Percentiles rank a stretch among this genome's conserved stretches.
Evolutionary conservation across 768 basidiomycete genomes (phyloP).

Genomic region (Terana coerulea): DNA sequence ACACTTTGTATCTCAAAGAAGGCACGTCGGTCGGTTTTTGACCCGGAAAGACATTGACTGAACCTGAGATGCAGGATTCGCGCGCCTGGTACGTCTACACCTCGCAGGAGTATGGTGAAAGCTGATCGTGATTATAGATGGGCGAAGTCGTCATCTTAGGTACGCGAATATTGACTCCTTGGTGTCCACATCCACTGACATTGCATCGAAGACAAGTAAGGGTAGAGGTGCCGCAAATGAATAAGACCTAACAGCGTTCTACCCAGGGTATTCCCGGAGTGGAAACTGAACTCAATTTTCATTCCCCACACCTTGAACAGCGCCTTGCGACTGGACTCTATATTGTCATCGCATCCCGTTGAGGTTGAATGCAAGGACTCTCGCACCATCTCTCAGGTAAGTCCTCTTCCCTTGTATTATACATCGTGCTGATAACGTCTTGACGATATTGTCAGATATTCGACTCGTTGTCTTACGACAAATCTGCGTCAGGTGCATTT

Average conservation of each 20-base stretch:
- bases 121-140: constrained; percentile 50
- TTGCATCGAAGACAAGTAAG: constrained; percentile 56
- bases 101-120: no score
- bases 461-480: constrained; percentile 83
- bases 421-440: neutral
- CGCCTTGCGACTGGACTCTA: constrained; percentile 82
- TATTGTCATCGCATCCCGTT: constrained; percentile 87
- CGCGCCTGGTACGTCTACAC: no score
- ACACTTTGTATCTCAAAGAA: constrained; percentile 79
- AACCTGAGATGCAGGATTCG: no score
- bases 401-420: neutral
- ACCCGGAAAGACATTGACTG: no score
- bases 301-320: constrained; percentile 70
- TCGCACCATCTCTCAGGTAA: constrained; percentile 74
- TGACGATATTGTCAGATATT: constrained; percentile 59
- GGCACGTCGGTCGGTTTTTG: no score
- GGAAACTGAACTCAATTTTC: constrained; percentile 81
- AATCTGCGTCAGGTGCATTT: constrained; percentile 64
- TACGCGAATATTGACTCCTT: constrained; percentile 27
- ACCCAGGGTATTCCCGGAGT: constrained; percentile 72
- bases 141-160: constrained; percentile 84
- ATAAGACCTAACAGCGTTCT: neutral
- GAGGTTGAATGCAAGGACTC: constrained; percentile 89
- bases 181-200: neutral
- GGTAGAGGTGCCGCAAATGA: constrained; percentile 4